A percentile compares a stretch with the other conserved stretches of the same genome.
phyloP scores from a whole-genome alignment of 352 stramenopile species.

The Aphanomyces astaci region DNA sequence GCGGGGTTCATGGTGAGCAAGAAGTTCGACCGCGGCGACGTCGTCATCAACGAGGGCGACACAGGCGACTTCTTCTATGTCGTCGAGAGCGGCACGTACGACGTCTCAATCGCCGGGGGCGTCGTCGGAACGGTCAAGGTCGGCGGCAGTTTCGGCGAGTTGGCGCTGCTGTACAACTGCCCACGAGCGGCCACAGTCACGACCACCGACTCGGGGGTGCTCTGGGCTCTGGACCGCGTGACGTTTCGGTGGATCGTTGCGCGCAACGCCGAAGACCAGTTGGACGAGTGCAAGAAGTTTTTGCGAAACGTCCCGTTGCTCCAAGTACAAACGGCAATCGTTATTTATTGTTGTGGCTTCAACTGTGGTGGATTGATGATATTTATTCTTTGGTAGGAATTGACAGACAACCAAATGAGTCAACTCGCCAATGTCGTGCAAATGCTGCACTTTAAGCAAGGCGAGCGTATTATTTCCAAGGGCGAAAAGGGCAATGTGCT shows the following conservation, averaged over 20 bases:
- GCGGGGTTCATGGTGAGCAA: conserved; percentile 49
- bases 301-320: conserved; percentile 50
- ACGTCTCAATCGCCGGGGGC: conserved; percentile 76
- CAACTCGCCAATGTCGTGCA: conserved; percentile 57
- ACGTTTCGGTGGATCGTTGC: conserved; percentile 83
- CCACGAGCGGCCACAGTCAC: conserved; percentile 87
- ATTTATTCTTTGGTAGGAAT: conserved; percentile 13
- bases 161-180: conserved; percentile 94
- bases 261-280: conserved; percentile 55
- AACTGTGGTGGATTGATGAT: no score
- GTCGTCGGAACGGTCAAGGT: conserved; percentile 62
- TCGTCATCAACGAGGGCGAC: conserved; percentile 57
- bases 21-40: conserved; percentile 29
- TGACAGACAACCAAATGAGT: conserved; percentile 52
- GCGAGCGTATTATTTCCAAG: conserved; percentile 77
- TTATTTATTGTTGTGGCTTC: no score
- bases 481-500: conserved; percentile 69
- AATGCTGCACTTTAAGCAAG: conserved; percentile 54
- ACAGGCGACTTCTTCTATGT: conserved; percentile 77
- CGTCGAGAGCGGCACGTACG: conserved; percentile 74
- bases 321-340: conserved; percentile 24
- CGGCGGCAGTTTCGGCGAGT: conserved; percentile 89
- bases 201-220: conserved; percentile 35
- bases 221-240: conserved; percentile 82
- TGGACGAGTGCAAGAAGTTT: conserved; percentile 55